Evolutionary conservation across 2,329 filamentous ascomycete genomes (phyloP), one percentile per base, ranked within the genome.

Genomic region (Aspergillus sojae): DNA sequence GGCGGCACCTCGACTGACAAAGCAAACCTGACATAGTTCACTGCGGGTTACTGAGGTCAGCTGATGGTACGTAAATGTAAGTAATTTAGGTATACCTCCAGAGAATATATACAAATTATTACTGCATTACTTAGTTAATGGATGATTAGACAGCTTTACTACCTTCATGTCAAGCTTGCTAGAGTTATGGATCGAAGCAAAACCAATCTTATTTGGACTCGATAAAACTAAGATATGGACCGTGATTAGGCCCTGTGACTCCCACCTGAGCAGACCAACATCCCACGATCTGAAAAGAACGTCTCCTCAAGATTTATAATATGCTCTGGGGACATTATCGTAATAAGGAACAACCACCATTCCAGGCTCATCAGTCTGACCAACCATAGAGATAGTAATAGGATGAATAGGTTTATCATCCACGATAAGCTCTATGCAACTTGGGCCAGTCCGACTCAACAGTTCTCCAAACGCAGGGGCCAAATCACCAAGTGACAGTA

Each of bases 91-190:
- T 1, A 14, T 36, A 16, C 1, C 5, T 36, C 14, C 12, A 36
- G 0, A 14, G 14, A 4, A 26, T 1, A 26, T 32, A 4, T 16
- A 36, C 14, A 16, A 7, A 16, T 3, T 3, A 36, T 6, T 16
- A 36, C 5, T 7, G 14, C 6, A 10, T 2, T 2, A 41, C 1
- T n/a, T 0, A 41, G 2, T 41, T 4, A n/a, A 41, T n/a, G 1
- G 3, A 41, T 41, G 3, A 3, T 0, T 41, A 19, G 0, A 9
- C 2, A n/a, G 5, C 14, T 10, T 9, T 41, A n/a, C 16, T n/a
- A 10, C 39, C 19, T 2, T 41, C 5, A 1, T 3, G 2, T 19
- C 5, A 6, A 19, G 16, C 14, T 9, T 41, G 16, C 1, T 9
- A 7, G 0, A 41, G 6, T 19, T n/a, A 41, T 41, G 19, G 6